Conservation (phyloP, 371 early-diverging fungal genomes). For the Quaeritorhiza haematococci region DNA sequence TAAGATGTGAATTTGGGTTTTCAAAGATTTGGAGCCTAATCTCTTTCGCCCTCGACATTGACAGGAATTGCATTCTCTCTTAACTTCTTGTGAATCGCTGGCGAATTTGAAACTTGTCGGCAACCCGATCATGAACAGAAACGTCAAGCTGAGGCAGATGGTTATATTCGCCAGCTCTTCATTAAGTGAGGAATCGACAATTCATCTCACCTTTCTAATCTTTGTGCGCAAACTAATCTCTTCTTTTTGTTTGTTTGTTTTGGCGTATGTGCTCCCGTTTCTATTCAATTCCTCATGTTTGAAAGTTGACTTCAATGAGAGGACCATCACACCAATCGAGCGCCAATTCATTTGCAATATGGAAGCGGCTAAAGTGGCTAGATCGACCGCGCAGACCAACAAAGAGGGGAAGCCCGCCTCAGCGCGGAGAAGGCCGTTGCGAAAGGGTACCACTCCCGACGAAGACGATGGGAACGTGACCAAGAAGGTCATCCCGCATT, state of each 20-base stretch:
- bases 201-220: too few relatives aligned
- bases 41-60: not conserved
- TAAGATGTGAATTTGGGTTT: not conserved
- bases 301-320: slow-evolving; percentile 29
- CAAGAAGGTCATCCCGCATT: slow-evolving; percentile 33
- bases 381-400: too few relatives aligned
- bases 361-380: too few relatives aligned
- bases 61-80: slow-evolving; percentile 18
- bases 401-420: too few relatives aligned
- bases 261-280: too few relatives aligned
- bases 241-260: not conserved
- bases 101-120: slow-evolving; percentile 11
- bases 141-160: slow-evolving; percentile 26
- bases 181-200: too few relatives aligned
- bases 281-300: not conserved
- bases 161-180: slow-evolving; percentile 19
- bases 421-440: too few relatives aligned
- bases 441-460: too few relatives aligned
- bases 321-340: slow-evolving; percentile 25
- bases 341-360: slow-evolving; percentile 31
- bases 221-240: too few relatives aligned
- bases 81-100: slow-evolving; percentile 11
- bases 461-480: slow-evolving; percentile 3
- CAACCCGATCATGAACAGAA: slow-evolving; percentile 17
- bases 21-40: slow-evolving; percentile 1